Evolutionary conservation across 768 basidiomycete species (phyloP).

Genomic region (Tulasnella calospora): DNA sequence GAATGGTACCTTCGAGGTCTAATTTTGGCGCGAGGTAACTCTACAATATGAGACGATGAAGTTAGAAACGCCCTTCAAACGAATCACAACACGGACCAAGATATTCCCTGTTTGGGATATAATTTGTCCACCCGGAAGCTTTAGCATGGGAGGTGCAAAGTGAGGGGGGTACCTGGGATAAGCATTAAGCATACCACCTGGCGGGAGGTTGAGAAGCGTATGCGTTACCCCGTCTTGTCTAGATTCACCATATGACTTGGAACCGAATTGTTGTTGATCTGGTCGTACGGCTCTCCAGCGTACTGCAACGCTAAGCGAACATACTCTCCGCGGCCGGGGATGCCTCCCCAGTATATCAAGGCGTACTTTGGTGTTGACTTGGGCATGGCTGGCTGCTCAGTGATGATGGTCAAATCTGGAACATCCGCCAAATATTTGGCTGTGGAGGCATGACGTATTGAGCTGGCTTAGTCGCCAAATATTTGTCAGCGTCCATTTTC

Average conservation of each 20-base stretch:
- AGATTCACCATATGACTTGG: conserved; percentile 27
- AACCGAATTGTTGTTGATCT: conserved; percentile 31
- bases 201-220: not conserved
- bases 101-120: conserved; percentile 41
- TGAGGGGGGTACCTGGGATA: conserved; percentile 32
- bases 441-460: not conserved
- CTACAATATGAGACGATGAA: not conserved
- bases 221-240: conserved; percentile 21
- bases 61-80: conserved; percentile 22
- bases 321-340: conserved; percentile 42
- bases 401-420: not conserved
- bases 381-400: not conserved
- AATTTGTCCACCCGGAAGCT: conserved; percentile 33
- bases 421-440: not conserved
- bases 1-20: conserved; percentile 37
- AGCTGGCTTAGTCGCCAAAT: not conserved
- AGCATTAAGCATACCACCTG: not conserved
- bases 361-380: not conserved
- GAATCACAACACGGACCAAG: conserved; percentile 37
- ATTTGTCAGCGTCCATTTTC: not conserved
- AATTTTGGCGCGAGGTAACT: conserved; percentile 30
- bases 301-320: conserved; percentile 41
- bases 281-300: conserved; percentile 37
- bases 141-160: conserved; percentile 44
- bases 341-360: conserved; percentile 26